These are phyloP conservation scores for Exophiala alcalophila DNA, from an alignment of 2,329 filamentous ascomycete species.

Conservation along the genomic window DNA sequence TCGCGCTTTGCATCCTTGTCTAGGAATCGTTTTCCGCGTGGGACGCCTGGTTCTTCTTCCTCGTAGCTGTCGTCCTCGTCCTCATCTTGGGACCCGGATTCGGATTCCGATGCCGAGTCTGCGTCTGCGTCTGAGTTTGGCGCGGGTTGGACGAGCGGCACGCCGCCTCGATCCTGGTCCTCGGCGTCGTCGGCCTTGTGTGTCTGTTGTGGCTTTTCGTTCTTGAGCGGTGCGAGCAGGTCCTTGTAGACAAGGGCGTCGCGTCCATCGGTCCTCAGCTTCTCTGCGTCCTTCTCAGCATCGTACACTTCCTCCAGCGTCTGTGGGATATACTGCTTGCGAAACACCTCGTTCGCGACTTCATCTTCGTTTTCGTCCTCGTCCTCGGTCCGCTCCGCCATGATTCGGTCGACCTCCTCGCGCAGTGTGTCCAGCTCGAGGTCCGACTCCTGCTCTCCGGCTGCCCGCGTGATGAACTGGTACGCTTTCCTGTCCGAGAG, in stretches of 20 bases:
- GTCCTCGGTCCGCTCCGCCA: slow-evolving; percentile 53
- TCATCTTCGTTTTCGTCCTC: slow-evolving; percentile 59
- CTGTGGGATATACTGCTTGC: slow-evolving; percentile 94
- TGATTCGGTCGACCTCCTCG: slow-evolving; percentile 64
- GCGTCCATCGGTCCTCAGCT: slow-evolving; percentile 69
- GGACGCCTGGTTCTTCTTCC: slow-evolving; percentile 51
- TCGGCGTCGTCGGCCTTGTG: slow-evolving; percentile 18
- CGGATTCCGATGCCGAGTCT: slow-evolving; percentile 36
- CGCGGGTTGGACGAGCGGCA: too few species aligned
- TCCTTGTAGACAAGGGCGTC: slow-evolving; percentile 80
- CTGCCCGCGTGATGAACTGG: slow-evolving; percentile 69
- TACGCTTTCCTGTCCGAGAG: slow-evolving; percentile 78
- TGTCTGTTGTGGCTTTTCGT: slow-evolving; percentile 5
- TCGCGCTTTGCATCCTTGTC: slow-evolving; percentile 87
- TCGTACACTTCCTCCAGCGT: slow-evolving; percentile 96
- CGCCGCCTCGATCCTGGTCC: too few species aligned
- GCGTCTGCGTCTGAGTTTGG: slow-evolving; percentile 43
- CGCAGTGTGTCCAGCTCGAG: slow-evolving; percentile 61
- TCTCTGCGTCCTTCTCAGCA: slow-evolving; percentile 82
- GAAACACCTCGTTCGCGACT: slow-evolving; percentile 86
- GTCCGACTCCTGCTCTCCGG: slow-evolving; percentile 48
- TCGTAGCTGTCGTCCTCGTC: slow-evolving; percentile 39
- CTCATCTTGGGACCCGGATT: slow-evolving; percentile 40
- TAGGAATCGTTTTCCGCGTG: slow-evolving; percentile 79
- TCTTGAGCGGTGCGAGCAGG: slow-evolving; percentile 59